Evolutionary conservation across 2,329 filamentous ascomycete genomes (phyloP), one percentile per base, ranked within the genome.

Genomic region (Biscogniauxia sp.): DNA sequence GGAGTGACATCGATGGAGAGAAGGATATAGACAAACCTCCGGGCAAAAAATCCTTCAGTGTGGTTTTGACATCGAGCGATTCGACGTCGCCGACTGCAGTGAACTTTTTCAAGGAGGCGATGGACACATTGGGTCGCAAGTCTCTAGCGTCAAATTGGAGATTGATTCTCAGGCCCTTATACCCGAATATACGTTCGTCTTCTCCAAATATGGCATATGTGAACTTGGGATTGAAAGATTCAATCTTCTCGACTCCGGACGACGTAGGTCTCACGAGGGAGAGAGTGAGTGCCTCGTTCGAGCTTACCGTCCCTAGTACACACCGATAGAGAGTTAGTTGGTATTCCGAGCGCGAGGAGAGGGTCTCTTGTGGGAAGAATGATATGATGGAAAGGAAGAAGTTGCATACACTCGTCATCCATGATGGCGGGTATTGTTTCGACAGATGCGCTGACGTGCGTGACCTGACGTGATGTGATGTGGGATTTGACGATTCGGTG

Each of bases 151-250:
- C 80, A 68, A 81, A 88, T 64, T 86, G 86, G 58, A 98, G 78
- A 64, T 86, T 85, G 72, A 98, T 88, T 65, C 87, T 86, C 58
- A 97, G 83, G 57, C 87, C 87, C 73, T 92, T 88, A 80, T 97
- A 97, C 45, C 94, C 94, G 69, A 96, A 93, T 65, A 98, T 94
- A 28, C 84, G 85, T 76, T 99, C 93, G 8, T 95, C 89, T n/a
- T 98, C 90, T 70, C 92, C 92, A 68, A 98, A 97, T 65, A 99
- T 90, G 1, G 92, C 81, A 75, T 98, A 97, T 19, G 94, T 97
- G 74, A 93, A 96, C 71, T 86, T 85, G 0, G 95, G 96, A 62
- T 91, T 83, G 75, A 99, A 98, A 26, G 85, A 84, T 25, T 84
- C 82, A 67, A 89, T 78, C 32, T 82, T 84, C 68, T 84, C 85